phyloP scores from a whole-genome alignment of 208 protist species.

The Plasmodiophora brassicae region DNA sequence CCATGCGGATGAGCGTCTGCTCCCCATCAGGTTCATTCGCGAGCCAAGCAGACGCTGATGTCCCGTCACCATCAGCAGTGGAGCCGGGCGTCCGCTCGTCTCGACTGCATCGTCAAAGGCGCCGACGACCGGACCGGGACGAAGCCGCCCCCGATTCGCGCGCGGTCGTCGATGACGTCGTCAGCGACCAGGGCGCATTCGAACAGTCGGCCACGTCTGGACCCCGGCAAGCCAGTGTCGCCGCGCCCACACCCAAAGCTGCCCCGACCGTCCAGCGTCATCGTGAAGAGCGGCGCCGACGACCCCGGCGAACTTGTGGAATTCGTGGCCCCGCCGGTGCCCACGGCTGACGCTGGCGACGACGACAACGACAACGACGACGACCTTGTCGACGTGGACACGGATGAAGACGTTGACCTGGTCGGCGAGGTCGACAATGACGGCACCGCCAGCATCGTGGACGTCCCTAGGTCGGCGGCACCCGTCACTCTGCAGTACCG shows the following conservation, averaged over 20 bases:
- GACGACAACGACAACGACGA: background rate
- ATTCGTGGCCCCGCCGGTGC: background rate
- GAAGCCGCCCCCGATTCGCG: background rate
- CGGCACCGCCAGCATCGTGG: background rate
- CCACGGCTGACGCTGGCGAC: background rate
- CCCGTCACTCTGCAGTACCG: background rate
- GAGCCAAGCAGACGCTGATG: background rate
- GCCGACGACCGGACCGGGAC: background rate
- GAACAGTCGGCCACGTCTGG: background rate
- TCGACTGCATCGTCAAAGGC: background rate
- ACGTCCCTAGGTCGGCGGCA: too few relatives aligned
- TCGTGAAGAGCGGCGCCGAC: too few relatives aligned
- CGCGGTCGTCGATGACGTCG: background rate
- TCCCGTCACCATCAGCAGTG: background rate
- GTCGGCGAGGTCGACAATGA: background rate
- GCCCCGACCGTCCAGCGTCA: too few relatives aligned
- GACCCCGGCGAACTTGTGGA: background rate
- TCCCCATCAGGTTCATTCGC: background rate
- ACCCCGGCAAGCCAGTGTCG: too few relatives aligned
- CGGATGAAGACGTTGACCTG: background rate
- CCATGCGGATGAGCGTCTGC: background rate
- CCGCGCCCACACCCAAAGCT: too few relatives aligned
- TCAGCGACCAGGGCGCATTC: background rate
- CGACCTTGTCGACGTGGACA: background rate
- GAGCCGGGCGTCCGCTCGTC: conserved; percentile 3